Evolutionary conservation across 1,284 basidiomycete species (phyloP), one percentile per base, ranked within the genome.

Genomic region (Puccinia hordei): DNA sequence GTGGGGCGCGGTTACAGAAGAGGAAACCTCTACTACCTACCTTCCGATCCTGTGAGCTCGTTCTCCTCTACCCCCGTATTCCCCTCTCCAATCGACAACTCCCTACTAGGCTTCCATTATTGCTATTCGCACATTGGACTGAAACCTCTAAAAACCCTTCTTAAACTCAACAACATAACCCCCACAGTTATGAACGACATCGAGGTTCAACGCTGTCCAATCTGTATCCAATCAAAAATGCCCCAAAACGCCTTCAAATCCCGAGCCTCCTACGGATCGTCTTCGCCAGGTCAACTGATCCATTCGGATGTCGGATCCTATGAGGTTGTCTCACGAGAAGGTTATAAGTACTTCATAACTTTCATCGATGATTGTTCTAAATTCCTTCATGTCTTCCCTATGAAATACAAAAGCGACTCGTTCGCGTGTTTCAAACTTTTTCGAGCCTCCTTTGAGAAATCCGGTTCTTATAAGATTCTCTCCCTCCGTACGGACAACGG

Each of bases 391-490:
- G 30, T 75, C 5, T 65, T 44, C 22, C 59, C 59, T 15, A 46
- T 76, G 59, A 76, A 76, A 76, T 65, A 6, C 41, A 76, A 76
- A 76, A 33, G 8, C 38, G 38, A 66, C 51, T 35, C 30, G 3
- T 76, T 66, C 33, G 17, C 49, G 9, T 57, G 72, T 41, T 86
- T 88, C 81, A 83, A 84, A 72, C 57, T 81, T 1, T 87, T 84
- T 82, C 84, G 85, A 55, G 83, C 85, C 0, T 79, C 81, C 73
- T 81, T 82, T 12, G 83, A 86, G 73, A 83, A 81, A 35, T 68
- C 81, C 30, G 82, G 82, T 22, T 83, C 82, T 0, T 6, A n/a
- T 22, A 82, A 77, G 38, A 84, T 88, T 73, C 85, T 84, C 65
- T 85, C 79, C 6, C 24, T 86, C 3, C 81, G 84, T 1, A 81